Base-by-base conservation (phyloP, 352 stramenopile species). In the Phytophthora sojae region DNA sequence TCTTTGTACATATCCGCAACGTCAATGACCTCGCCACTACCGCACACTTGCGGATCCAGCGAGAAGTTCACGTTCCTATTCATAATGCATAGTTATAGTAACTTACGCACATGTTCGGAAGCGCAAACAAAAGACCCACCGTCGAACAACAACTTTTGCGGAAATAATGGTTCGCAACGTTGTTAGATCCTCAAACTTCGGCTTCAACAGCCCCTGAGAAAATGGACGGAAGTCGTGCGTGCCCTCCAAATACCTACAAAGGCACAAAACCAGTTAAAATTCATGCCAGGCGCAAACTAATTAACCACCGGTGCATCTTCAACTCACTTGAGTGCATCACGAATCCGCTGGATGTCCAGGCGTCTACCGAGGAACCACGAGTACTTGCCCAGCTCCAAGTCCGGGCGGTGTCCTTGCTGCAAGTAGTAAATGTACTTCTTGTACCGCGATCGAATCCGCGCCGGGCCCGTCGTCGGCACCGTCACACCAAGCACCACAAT, bases 361-460 rank as follows among this genome's bases (percentile, higher is more conserved):
- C 75, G 76, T 53, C 85, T 82, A 15, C 86, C 83, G n/a, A 95
- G 76, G 50, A 93, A 96, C 88, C 88, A 96, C 63, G 89, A 94
- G 63, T 81, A 94, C 53, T 89, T 93, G 58, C 84, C 80, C 11
- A 90, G 67, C 42, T 91, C 73, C 25, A 94, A 72, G 65, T 93
- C 79, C 0, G 88, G 88, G 12, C 88, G 85, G 53, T 88, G 61
- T 3, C 88, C 89, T 75, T 96, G 89, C 60, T 96, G 88, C 73
- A 96, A 81, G 73, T 96, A 96, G 82, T 96, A 96, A 45, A 96
- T 79, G 69, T 96, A 96, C 76, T 95, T 94, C 64, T 96, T 96
- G 81, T 88, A 92, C 21, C 81, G 82, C 39, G 89, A 95, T 6
- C 88, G 88, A 65, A 93, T 93, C 25, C 88, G 86, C 32, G 79